Evolutionary conservation across 805 yeast species (phyloP), one percentile per base, ranked within the genome.

Genomic region (Cyberlindnera misumaiensis): DNA sequence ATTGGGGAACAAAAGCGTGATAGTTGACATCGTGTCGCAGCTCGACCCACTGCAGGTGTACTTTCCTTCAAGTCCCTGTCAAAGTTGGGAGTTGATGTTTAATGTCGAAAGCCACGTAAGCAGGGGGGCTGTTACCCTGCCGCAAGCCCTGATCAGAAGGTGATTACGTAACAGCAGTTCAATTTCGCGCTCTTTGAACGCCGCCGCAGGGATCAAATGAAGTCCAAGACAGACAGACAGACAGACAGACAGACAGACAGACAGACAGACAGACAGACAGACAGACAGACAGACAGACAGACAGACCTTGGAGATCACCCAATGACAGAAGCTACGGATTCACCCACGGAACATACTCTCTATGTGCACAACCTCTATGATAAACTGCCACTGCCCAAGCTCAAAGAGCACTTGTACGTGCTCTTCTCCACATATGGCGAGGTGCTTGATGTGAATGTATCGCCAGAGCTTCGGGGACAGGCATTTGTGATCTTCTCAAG

Each of bases 361-460:
- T 81, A 80, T 55, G 49, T 79, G 9, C 67, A 70, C 44, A 80
- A 82, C 48, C 54, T 82, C 30, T 75, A 77, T 46, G 81, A 80
- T 44, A 68, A 78, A 47, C 59, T 81, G 37, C 65, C 71, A 18
- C 52, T 60, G 1, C 35, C 51, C 1, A 58, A 65, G 18, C 49
- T 80, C 42, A 72, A 72, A 46, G 72, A 73, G 38, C 73, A 72
- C 46, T 59, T 83, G 11, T 80, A 73, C 49, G 50, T 81, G 14
- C 52, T 81, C 5, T 80, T 80, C 47, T 63, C 80, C 11, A 70
- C 78, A 1, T 80, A 68, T 55, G 88, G 87, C 0, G 87, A 80
- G 51, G 73, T 83, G 3, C 52, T 81, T 4, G 70, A 73, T 10
- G 65, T 83, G 10, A 57, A 65, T 34, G 53, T 70, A 18, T 55